Evolutionary conservation across 371 early-diverging fungal genomes (phyloP).

Genomic region (Rhizopus arrhizus): DNA sequence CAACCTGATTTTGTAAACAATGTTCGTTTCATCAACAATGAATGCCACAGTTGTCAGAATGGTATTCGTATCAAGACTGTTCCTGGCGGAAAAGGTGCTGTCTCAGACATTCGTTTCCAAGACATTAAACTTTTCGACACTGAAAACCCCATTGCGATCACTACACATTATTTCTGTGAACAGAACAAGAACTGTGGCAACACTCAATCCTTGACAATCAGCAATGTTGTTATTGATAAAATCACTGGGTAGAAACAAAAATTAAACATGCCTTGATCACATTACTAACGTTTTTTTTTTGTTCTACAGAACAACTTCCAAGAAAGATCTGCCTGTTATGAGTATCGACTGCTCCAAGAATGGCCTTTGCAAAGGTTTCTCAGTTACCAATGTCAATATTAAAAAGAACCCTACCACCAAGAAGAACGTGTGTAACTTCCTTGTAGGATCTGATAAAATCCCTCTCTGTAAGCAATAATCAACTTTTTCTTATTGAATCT

Average conservation of each 20-base stretch:
- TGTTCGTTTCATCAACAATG: conserved; percentile 24
- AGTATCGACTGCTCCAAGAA: conserved; percentile 30
- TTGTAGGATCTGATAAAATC: conserved; percentile 7
- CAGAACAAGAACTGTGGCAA: conserved; percentile 22
- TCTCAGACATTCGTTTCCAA: conserved; percentile 19
- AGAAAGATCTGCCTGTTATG: conserved; percentile 21
- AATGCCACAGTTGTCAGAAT: conserved; percentile 39
- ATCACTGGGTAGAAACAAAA: conserved; percentile 22
- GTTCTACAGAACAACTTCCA: conserved; percentile 7
- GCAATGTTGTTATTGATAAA: conserved; percentile 27
- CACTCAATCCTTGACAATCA: conserved; percentile 29
- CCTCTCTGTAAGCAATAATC: neutral
- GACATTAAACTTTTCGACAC: conserved; percentile 22
- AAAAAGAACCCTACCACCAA: conserved; percentile 17
- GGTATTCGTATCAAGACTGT: conserved; percentile 47
- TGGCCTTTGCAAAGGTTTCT: conserved; percentile 27
- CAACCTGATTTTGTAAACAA: conserved; percentile 26
- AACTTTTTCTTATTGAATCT: too few relatives aligned
- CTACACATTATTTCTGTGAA: conserved; percentile 38
- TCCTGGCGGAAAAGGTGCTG: conserved; percentile 31
- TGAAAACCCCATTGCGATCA: conserved; percentile 32
- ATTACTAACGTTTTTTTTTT: neutral
- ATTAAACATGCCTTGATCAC: neutral
- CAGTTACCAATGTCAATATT: conserved; percentile 22
- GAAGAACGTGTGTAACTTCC: conserved; percentile 25